These are phyloP conservation scores for Beta macrorhiza DNA, from an alignment of 179 eudicot genomes.

Conservation along the genomic window DNA sequence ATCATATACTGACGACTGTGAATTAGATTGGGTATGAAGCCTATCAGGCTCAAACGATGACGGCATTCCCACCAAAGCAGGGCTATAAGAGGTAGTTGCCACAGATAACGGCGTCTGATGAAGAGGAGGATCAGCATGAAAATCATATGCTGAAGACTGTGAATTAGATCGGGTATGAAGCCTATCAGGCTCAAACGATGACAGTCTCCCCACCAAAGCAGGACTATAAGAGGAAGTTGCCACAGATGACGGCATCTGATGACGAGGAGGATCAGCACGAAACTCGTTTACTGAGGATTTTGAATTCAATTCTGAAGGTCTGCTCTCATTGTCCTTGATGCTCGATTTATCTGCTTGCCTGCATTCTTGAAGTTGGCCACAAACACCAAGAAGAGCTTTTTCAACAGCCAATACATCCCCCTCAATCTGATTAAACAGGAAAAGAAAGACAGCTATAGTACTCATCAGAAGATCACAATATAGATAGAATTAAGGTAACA, in stretches of 20 bases:
- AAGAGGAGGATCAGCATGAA: conserved; percentile 34
- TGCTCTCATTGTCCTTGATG: conserved; percentile 28
- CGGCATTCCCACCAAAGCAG: conserved; percentile 35
- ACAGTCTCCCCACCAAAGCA: conserved; percentile 32
- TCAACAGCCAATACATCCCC: conserved; percentile 62
- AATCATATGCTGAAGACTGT: conserved; percentile 29
- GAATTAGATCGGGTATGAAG: neutral
- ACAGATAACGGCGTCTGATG: conserved; percentile 29
- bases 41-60: conserved; percentile 23
- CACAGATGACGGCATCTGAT: conserved; percentile 28
- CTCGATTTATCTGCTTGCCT: conserved; percentile 39
- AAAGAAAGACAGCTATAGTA: neutral
- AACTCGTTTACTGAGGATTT: conserved; percentile 35
- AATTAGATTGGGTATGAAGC: conserved; percentile 13
- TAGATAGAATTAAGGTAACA: neutral
- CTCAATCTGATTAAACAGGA: conserved; percentile 45
- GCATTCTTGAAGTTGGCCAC: conserved; percentile 61
- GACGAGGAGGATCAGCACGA: conserved; percentile 32
- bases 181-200: conserved; percentile 36
- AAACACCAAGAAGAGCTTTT: conserved; percentile 62
- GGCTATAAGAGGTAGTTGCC: conserved; percentile 24
- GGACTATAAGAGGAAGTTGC: conserved; percentile 34
- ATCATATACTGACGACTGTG: no score
- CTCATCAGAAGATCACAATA: neutral
- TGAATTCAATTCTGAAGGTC: conserved; percentile 40